Conservation (phyloP, 371 early-diverging fungal species). For the Parasitella parasitica region DNA sequence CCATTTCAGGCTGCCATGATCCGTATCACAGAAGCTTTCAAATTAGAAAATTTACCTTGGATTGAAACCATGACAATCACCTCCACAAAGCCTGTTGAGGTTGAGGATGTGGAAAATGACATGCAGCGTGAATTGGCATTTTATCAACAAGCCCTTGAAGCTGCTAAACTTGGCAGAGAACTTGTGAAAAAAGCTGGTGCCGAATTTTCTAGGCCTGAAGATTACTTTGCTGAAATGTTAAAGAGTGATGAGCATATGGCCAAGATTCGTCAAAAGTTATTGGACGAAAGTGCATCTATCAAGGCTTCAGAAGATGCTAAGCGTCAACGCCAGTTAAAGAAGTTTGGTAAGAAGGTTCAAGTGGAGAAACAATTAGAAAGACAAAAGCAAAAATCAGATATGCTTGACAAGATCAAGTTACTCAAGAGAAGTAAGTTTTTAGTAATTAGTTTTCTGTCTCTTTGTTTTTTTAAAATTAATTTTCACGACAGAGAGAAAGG, state of each 20-base stretch:
- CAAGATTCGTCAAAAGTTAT: slow-evolving; percentile 75
- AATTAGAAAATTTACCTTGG: slow-evolving; percentile 74
- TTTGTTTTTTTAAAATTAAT: no score
- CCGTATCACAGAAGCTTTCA: slow-evolving; percentile 64
- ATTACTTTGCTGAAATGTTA: slow-evolving; percentile 96
- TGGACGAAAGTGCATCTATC: slow-evolving; percentile 79
- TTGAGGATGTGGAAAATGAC: slow-evolving; percentile 80
- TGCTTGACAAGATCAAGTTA: slow-evolving; percentile 86
- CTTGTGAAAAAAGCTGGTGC: slow-evolving; percentile 61
- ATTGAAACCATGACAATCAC: slow-evolving; percentile 81
- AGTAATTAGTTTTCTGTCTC: not conserved
- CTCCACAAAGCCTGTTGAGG: slow-evolving; percentile 54
- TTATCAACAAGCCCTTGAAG: slow-evolving; percentile 83
- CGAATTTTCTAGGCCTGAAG: slow-evolving; percentile 82
- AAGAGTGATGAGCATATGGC: slow-evolving; percentile 92
- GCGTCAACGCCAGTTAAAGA: slow-evolving; percentile 68
- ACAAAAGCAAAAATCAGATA: slow-evolving; percentile 80
- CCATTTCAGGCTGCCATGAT: slow-evolving; percentile 53
- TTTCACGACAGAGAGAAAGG: slow-evolving; percentile 56
- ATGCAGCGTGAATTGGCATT: slow-evolving; percentile 89
- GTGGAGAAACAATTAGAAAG: slow-evolving; percentile 81
- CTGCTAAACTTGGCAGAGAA: slow-evolving; percentile 66
- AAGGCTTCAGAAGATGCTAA: slow-evolving; percentile 86
- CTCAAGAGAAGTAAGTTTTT: slow-evolving; percentile 80
- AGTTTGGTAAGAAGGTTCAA: slow-evolving; percentile 97